Percentiles rank a stretch among this genome's conserved stretches.
phyloP scores from a whole-genome alignment of 495 filamentous ascomycete genomes.

The Halenospora varia region DNA sequence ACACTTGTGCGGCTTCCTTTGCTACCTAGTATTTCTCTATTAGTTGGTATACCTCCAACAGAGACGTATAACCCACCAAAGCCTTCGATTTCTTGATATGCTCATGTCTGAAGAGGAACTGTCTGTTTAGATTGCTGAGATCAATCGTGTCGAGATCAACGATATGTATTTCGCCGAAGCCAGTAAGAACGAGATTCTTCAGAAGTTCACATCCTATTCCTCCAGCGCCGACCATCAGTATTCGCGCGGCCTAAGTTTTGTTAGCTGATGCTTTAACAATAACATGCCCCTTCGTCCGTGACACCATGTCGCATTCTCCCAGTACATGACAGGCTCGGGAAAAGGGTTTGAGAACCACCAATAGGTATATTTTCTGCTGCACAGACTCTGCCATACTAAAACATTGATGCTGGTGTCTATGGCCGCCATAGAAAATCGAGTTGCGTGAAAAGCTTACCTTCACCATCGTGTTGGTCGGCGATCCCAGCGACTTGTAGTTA shows the following conservation, averaged over 20 bases:
- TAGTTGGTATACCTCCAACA: constrained; percentile 18
- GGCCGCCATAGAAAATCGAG: neutral
- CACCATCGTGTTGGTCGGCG: constrained; percentile 54
- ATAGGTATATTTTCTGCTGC: too few species aligned
- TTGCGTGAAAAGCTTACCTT: constrained; percentile 45
- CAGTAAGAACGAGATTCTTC: constrained; percentile 91
- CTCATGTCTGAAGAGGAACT: constrained; percentile 95
- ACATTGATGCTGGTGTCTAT: neutral
- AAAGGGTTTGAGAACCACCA: neutral
- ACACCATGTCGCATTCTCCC: neutral
- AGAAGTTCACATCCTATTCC: constrained; percentile 97
- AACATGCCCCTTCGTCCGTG: neutral
- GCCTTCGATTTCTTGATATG: constrained; percentile 98
- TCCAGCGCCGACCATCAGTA: constrained; percentile 92
- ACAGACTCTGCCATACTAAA: too few species aligned
- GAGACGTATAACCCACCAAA: constrained; percentile 54
- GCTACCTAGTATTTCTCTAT: constrained; percentile 62
- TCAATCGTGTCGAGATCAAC: constrained; percentile 99
- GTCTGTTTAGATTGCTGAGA: constrained; percentile 93
- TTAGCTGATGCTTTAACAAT: constrained; percentile 14
- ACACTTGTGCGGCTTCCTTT: constrained; percentile 85
- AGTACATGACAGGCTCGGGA: neutral
- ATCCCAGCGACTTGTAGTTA: constrained; percentile 56
- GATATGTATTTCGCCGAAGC: constrained; percentile 92
- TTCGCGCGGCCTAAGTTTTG: constrained; percentile 59